Conservation (phyloP, 352 stramenopile genomes). For the Phytophthora fragariae region DNA sequence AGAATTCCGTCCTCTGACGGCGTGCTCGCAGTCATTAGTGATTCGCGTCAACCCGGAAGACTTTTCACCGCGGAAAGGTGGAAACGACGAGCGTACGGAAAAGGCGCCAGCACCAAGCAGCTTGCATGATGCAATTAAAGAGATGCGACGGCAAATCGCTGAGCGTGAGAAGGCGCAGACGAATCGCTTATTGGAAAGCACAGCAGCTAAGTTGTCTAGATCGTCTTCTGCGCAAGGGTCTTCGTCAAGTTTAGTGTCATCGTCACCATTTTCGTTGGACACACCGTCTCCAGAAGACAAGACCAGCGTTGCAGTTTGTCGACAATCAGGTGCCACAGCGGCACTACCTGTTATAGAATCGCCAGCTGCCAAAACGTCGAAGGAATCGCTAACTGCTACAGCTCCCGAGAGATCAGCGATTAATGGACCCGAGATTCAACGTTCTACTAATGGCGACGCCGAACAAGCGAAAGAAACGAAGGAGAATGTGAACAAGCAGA, state of each 20-base stretch:
- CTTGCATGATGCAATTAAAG: constrained; percentile 52
- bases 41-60: constrained; percentile 70
- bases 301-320: constrained; percentile 5
- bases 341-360: constrained; percentile 11
- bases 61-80: constrained; percentile 40
- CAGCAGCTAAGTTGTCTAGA: constrained; percentile 23
- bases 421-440: background rate
- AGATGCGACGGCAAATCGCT: constrained; percentile 66
- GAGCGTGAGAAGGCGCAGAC: constrained; percentile 52
- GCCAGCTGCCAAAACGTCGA: constrained; percentile 1
- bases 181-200: constrained; percentile 32
- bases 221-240: constrained; percentile 13
- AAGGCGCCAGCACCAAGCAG: constrained; percentile 17
- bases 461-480: constrained; percentile 16
- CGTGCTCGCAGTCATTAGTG: constrained; percentile 70
- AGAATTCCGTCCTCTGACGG: constrained; percentile 68
- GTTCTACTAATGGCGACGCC: background rate
- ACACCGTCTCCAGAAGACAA: constrained; percentile 15
- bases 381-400: background rate
- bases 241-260: constrained; percentile 25
- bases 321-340: background rate
- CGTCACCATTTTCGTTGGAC: constrained; percentile 21
- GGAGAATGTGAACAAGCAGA: constrained; percentile 1
- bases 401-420: background rate
- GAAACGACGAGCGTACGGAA: constrained; percentile 9